A percentile compares a stretch with the other conserved stretches of the same genome.
These are phyloP conservation scores for Coffea eugenioides DNA, from an alignment of 257 asterid genomes.

Conservation along the genomic window DNA sequence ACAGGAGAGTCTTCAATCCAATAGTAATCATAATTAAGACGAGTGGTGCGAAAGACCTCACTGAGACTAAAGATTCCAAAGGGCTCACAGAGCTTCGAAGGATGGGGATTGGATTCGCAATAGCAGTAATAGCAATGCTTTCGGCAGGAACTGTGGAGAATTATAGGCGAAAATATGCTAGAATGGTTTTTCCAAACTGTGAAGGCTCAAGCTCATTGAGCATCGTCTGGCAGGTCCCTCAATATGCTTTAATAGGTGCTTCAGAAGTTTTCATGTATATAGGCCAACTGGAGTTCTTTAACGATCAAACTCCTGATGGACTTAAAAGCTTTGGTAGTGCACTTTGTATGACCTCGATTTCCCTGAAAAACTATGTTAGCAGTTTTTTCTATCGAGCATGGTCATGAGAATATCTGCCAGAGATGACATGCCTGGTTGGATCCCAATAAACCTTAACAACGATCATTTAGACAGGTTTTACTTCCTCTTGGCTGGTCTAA, in stretches of 20 bases:
- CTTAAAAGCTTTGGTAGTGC: slow-evolving; percentile 53
- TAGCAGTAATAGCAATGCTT: too few relatives aligned
- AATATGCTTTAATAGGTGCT: too few relatives aligned
- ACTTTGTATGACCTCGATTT: too few relatives aligned
- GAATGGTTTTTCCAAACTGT: slow-evolving; percentile 39
- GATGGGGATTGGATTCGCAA: too few relatives aligned
- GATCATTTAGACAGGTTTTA: slow-evolving; percentile 28
- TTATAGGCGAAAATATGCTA: slow-evolving; percentile 37
- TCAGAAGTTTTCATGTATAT: slow-evolving; percentile 56
- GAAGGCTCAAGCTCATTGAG: too few relatives aligned
- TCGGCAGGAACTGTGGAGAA: too few relatives aligned
- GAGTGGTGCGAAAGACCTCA: slow-evolving; percentile 19
- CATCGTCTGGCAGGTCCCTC: too few relatives aligned
- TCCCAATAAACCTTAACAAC: slow-evolving; percentile 72
- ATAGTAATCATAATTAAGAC: slow-evolving; percentile 35
- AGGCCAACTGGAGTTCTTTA: slow-evolving; percentile 87
- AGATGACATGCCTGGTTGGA: slow-evolving; percentile 88
- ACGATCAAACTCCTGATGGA: slow-evolving; percentile 85
- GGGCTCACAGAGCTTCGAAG: too few relatives aligned
- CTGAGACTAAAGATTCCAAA: too few relatives aligned
- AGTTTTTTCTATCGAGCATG: too few relatives aligned
- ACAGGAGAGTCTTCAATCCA: slow-evolving; percentile 68
- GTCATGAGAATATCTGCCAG: slow-evolving; percentile 35
- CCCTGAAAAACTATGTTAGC: too few relatives aligned
- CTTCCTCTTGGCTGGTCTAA: slow-evolving; percentile 73